Evolutionary conservation across 257 asterid genomes (phyloP).

Genomic region (Solanum boliviense): DNA sequence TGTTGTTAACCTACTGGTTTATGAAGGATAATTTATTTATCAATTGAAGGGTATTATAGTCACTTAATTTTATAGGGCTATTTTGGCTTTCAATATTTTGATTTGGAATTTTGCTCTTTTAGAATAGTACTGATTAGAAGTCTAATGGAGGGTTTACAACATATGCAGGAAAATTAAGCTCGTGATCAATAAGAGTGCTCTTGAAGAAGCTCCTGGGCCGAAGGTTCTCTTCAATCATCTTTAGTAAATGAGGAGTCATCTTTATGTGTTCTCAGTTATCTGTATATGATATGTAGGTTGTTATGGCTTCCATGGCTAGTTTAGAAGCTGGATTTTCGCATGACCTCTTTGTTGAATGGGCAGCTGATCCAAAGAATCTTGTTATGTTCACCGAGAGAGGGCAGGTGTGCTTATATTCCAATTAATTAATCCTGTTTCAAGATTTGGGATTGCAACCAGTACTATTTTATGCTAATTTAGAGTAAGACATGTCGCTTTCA

Average conservation of each 20-base stretch:
- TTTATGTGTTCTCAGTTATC: conserved; percentile 7
- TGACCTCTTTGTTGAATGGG: conserved; percentile 97
- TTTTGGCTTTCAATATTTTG: neutral
- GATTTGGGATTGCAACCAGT: neutral
- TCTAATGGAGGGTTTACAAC: neutral
- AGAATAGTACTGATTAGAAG: neutral
- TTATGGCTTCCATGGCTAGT: conserved; percentile 95
- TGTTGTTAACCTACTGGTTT: neutral
- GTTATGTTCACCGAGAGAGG: conserved; percentile 95
- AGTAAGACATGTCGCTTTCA: neutral
- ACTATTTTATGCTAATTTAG: neutral
- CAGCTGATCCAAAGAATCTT: conserved; percentile 88
- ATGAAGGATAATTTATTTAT: neutral
- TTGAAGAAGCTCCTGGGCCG: conserved; percentile 80
- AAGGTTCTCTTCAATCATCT: conserved; percentile 42
- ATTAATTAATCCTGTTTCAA: neutral
- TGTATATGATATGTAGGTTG: conserved; percentile 42
- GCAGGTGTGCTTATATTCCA: conserved; percentile 55
- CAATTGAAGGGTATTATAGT: neutral
- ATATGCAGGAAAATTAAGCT: conserved; percentile 62
- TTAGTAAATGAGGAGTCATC: conserved; percentile 2
- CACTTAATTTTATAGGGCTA: neutral
- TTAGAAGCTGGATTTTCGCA: conserved; percentile 95
- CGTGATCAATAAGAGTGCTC: conserved; percentile 63
- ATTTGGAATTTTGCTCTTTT: neutral